These are phyloP conservation scores for Eudorina sp. DNA, from an alignment of 139 green algal species.

Conservation along the genomic window DNA sequence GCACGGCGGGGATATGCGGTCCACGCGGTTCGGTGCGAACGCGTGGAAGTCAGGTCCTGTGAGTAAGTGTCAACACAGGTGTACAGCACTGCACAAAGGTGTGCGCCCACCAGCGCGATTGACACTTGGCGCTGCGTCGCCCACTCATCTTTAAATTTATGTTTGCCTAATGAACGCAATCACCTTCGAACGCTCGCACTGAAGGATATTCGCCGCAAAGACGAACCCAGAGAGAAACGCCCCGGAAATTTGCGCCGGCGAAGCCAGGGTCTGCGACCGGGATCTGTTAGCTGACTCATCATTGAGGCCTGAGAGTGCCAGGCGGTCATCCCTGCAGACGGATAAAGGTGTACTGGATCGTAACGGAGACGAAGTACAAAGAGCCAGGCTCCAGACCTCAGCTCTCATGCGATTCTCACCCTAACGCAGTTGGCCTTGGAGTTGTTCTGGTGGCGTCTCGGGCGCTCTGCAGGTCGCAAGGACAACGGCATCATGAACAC, in stretches of 20 bases:
- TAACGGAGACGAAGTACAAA: neutral
- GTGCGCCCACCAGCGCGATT: too few species aligned
- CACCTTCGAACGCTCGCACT: too few species aligned
- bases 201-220: too few species aligned
- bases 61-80: too few species aligned
- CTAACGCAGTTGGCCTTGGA: neutral
- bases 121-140: too few species aligned
- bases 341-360: constrained; percentile 1
- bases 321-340: neutral
- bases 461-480: neutral
- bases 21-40: too few species aligned
- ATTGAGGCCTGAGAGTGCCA: neutral
- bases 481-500: neutral
- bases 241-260: neutral
- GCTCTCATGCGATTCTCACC: neutral
- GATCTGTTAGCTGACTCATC: neutral
- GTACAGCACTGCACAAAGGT: too few species aligned
- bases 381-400: neutral
- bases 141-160: too few species aligned
- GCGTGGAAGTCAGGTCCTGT: too few species aligned
- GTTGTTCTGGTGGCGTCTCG: neutral
- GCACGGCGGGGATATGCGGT: too few species aligned
- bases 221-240: constrained; percentile 8
- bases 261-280: neutral
- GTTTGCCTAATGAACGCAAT: too few species aligned